Conservation (phyloP, 1,284 basidiomycete species). For the Sporisorium exsertum region DNA sequence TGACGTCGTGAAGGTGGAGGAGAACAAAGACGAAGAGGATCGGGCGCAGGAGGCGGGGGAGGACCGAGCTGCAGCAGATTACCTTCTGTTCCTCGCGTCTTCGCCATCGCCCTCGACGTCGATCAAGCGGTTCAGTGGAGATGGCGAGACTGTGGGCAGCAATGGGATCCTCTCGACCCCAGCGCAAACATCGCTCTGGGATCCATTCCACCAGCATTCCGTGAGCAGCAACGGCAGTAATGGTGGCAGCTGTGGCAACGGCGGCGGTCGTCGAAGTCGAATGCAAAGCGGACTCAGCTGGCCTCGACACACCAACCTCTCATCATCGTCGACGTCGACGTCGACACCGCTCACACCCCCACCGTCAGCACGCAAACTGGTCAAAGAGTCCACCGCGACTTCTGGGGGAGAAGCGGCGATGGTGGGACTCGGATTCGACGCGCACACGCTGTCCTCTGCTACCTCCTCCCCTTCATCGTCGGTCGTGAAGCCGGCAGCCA, state of each 20-base stretch:
- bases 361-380: constrained; percentile 11
- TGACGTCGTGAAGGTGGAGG: not conserved
- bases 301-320: constrained; percentile 8
- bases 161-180: constrained; percentile 34
- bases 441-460: constrained; percentile 10
- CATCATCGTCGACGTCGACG: not conserved
- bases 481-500: constrained; percentile 7
- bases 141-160: constrained; percentile 2
- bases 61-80: constrained; percentile 42
- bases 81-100: constrained; percentile 37
- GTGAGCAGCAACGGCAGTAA: not conserved
- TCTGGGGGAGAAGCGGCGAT: not conserved
- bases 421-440: constrained; percentile 19
- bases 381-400: not conserved
- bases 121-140: constrained; percentile 24
- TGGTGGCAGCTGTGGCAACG: not conserved
- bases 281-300: constrained; percentile 2
- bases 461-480: not conserved
- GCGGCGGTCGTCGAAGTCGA: constrained; percentile 16
- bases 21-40: not conserved
- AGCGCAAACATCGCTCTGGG: constrained; percentile 41
- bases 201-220: constrained; percentile 28
- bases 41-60: constrained; percentile 10
- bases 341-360: constrained; percentile 26
- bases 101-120: constrained; percentile 36